phyloP scores from a whole-genome alignment of 768 basidiomycete species.

The Tephrocybe sp. region DNA sequence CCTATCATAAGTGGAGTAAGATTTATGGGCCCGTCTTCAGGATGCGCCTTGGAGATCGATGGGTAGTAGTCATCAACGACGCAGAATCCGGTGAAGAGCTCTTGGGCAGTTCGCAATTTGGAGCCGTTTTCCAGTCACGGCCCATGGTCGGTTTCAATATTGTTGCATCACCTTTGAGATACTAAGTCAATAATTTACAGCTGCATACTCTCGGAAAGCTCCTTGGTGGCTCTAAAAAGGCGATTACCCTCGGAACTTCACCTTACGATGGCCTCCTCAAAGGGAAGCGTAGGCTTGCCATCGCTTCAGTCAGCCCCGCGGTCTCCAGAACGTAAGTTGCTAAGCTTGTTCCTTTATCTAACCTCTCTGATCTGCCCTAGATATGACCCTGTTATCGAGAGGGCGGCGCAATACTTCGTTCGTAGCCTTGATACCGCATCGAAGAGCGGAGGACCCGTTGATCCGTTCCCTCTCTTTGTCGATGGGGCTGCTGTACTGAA shows the following conservation, averaged over 20 bases:
- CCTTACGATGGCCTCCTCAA: slow-evolving; percentile 16
- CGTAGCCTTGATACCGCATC: slow-evolving; percentile 8
- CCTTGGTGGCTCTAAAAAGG: slow-evolving; percentile 11
- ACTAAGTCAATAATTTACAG: neutral
- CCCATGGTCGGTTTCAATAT: slow-evolving; percentile 9
- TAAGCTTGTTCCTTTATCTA: neutral
- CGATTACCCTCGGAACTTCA: slow-evolving; percentile 16
- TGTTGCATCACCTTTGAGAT: neutral
- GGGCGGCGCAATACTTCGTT: slow-evolving; percentile 16
- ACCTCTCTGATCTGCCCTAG: neutral
- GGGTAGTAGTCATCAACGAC: slow-evolving; percentile 15
- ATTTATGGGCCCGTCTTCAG: slow-evolving; percentile 19
- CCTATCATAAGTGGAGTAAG: slow-evolving; percentile 18
- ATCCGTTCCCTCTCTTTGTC: slow-evolving; percentile 15
- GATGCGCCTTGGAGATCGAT: slow-evolving; percentile 16
- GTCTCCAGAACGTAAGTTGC: slow-evolving; percentile 6
- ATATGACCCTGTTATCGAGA: slow-evolving; percentile 13
- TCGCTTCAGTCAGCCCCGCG: slow-evolving; percentile 18
- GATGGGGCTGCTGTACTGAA: slow-evolving; percentile 12
- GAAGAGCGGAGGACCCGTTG: slow-evolving; percentile 4
- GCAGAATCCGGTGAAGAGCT: slow-evolving; percentile 17
- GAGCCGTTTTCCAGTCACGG: slow-evolving; percentile 15
- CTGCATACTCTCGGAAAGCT: slow-evolving; percentile 12
- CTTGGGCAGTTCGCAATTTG: slow-evolving; percentile 13
- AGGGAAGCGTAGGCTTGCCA: slow-evolving; percentile 16